Evolutionary conservation across 2,329 filamentous ascomycete genomes (phyloP).

Genomic region (Monilinia fructicola): DNA sequence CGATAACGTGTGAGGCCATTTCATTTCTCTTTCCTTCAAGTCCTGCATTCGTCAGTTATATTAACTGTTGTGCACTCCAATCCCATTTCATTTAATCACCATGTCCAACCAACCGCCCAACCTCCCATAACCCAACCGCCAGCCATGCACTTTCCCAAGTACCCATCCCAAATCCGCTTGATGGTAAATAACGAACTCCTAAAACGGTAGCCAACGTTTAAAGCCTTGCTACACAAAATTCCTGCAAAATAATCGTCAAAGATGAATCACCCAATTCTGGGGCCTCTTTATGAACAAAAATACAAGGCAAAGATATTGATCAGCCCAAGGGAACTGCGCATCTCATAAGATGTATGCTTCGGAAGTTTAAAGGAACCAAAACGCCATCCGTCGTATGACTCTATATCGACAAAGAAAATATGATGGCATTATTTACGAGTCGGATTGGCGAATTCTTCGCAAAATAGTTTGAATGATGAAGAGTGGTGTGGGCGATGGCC

Average conservation of each 20-base stretch:
- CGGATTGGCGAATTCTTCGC: constrained; percentile 16
- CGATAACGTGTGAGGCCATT: constrained; percentile 1
- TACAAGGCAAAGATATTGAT: background rate
- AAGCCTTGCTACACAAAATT: constrained; percentile 17
- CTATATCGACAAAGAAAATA: constrained; percentile 32
- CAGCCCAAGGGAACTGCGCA: background rate
- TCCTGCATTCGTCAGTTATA: constrained; percentile 3
- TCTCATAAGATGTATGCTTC: constrained; percentile 11
- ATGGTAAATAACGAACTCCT: constrained; percentile 3
- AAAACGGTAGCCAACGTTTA: constrained; percentile 11
- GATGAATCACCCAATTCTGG: background rate
- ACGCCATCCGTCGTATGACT: constrained; percentile 25
- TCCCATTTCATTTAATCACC: background rate
- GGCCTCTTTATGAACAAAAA: constrained; percentile 8
- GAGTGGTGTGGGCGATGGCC: constrained; percentile 27
- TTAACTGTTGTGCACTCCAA: constrained; percentile 11
- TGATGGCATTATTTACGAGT: constrained; percentile 33
- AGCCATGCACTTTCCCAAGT: background rate
- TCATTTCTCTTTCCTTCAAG: background rate
- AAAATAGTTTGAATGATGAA: constrained; percentile 26
- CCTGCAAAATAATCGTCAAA: constrained; percentile 8
- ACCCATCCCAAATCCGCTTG: constrained; percentile 11
- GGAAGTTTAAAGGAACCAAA: constrained; percentile 12
- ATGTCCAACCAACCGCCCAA: background rate
- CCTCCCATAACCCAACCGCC: background rate